Percentiles rank a stretch among this genome's conserved stretches.
Conservation (phyloP, 139 green algal genomes). For the Chlamydomonas eustigma region DNA sequence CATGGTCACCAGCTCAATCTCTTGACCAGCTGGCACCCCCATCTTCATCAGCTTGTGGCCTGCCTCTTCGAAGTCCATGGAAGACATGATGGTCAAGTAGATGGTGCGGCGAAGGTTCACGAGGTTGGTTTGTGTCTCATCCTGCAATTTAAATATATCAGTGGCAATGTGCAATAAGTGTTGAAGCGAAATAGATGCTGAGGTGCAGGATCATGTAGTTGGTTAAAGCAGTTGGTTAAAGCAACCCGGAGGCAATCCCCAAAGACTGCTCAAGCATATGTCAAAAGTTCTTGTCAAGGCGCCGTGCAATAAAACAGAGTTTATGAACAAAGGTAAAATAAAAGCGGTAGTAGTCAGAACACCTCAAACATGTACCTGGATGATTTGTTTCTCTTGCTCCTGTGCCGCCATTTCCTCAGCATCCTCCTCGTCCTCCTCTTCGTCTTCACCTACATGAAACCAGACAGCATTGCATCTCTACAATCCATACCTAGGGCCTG, state of each 20-base stretch:
- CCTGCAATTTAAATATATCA: slow-evolving; percentile 15
- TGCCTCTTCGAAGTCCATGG: slow-evolving; percentile 98
- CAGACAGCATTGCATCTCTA: no score
- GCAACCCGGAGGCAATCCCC: no score
- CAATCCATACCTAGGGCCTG: no score
- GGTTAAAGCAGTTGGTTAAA: no score
- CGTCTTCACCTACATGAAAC: slow-evolving; percentile 12
- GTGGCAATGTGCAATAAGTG: neutral
- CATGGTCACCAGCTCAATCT: slow-evolving; percentile 69
- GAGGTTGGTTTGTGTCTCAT: slow-evolving; percentile 82
- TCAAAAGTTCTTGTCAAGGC: no score
- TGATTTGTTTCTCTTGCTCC: neutral
- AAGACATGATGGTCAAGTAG: slow-evolving; percentile 99
- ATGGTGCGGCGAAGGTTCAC: slow-evolving; percentile 98
- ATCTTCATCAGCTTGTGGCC: slow-evolving; percentile 99
- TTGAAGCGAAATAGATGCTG: no score
- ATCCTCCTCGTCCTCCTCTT: slow-evolving; percentile 52
- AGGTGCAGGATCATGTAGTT: no score
- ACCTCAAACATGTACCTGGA: slow-evolving; percentile 9
- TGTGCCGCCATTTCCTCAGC: slow-evolving; percentile 16
- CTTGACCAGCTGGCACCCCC: slow-evolving; percentile 58
- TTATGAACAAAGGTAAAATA: no score
- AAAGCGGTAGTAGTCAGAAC: no score
- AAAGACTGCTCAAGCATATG: no score
- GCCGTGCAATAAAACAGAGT: no score